phyloP scores from a whole-genome alignment of 2,329 filamentous ascomycete species.

The Aspergillus alliaceus region DNA sequence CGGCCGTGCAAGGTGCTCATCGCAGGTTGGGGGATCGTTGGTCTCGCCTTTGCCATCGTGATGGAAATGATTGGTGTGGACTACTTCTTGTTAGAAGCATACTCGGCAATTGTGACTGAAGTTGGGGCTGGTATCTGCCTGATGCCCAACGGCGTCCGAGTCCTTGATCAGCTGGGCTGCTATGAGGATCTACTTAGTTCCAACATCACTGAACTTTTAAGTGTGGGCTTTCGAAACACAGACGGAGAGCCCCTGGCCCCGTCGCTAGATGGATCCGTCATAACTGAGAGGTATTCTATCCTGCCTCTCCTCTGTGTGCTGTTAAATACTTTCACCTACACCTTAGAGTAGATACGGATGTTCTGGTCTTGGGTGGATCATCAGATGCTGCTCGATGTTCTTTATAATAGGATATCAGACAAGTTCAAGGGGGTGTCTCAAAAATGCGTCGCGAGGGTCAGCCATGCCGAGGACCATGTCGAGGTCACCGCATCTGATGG shows the following conservation, averaged over 20 bases:
- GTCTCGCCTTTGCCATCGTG: slow-evolving; percentile 48
- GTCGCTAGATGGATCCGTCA: background rate
- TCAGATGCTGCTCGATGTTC: slow-evolving; percentile 21
- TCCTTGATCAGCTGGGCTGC: slow-evolving; percentile 53
- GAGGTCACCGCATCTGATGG: slow-evolving; percentile 15
- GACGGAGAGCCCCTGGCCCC: background rate
- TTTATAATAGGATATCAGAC: slow-evolving; percentile 26
- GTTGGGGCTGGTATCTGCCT: slow-evolving; percentile 53
- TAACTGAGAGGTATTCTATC: background rate
- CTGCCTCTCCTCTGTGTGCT: background rate
- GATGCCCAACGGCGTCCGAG: slow-evolving; percentile 43
- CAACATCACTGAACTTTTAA: background rate
- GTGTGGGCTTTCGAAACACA: background rate
- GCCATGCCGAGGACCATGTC: background rate
- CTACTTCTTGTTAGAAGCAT: slow-evolving; percentile 51
- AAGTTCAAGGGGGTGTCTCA: slow-evolving; percentile 19
- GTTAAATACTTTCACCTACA: background rate
- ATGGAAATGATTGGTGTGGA: slow-evolving; percentile 49
- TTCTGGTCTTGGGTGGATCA: slow-evolving; percentile 24
- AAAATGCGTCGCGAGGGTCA: slow-evolving; percentile 13
- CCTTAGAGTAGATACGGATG: slow-evolving; percentile 19
- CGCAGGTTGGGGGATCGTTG: slow-evolving; percentile 51
- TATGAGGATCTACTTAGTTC: background rate
- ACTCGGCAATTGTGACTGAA: slow-evolving; percentile 35
- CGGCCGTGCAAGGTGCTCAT: slow-evolving; percentile 41